Base-by-base conservation (phyloP, 768 basidiomycete species). In the Russula emetica region DNA sequence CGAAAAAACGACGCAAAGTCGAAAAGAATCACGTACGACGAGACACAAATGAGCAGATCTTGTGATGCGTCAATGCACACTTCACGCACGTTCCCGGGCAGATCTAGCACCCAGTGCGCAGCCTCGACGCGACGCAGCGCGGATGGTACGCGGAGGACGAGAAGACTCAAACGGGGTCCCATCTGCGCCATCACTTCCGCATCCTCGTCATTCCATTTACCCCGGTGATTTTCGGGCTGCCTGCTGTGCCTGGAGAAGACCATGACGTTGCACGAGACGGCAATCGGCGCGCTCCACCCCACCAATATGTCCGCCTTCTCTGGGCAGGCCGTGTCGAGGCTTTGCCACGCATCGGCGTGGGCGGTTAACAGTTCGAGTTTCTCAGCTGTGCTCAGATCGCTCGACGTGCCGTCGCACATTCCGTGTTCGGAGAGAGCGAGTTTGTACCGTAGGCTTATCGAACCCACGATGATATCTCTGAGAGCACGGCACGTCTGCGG, bases 91-190 rank as follows among this genome's bases (percentile, higher is more conserved):
- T 9, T 8, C 5, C 5, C 20, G 14, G 59, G 64, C 10, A 65
- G 40, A 28, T 13, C 7, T 2, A 57, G 64, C 20, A 45, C 11
- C 59, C 64, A 61, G 10, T 65, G 64, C 9, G 63, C 30, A 1
- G 53, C 47, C 22, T 61, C 24, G 10, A 65, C 26, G 16, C n/a
- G 54, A 34, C 64, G 59, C 6, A 51, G 32, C 9, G 32, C 7
- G 6, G 64, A 61, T 4, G 55, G 59, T 1, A 65, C 54, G 34
- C 64, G 64, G 49, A 61, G 5, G 14, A 65, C 59, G 36, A 65
- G 59, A 0, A 65, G 20, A n/a, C 45, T 40, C 7, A 44, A 26
- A n/a, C 3, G 28, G 24, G 20, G 40, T 16, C 38, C 47, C 36
- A 5, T 9, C 10, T 2, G 2, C 20, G n/a, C n/a, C 5, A 30